Evolutionary conservation across 805 yeast species (phyloP), one percentile per base, ranked within the genome.

Genomic region (Kodamaea jinghongensis): DNA sequence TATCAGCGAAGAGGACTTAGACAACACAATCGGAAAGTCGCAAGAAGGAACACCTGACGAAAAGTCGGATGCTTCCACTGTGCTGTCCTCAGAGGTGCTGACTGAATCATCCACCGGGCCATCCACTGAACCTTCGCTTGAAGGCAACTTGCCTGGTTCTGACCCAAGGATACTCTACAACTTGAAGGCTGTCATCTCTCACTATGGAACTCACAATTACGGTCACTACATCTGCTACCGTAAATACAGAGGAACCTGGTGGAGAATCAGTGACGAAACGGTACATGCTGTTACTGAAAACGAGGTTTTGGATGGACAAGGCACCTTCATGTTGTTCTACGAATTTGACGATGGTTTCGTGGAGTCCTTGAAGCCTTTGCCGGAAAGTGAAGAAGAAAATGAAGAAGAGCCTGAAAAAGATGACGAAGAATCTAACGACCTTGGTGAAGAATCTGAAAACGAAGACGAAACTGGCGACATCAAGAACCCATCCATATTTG

Each of bases 181-280:
- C 28, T 71, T 91, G 45, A 86, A 86, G 55, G 86, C 96, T 1
- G 93, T 86, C 1, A 86, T 91, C 32, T 81, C 91, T 1, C 99
- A 91, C 61, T 90, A 83, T 58, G 99, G 99, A 35, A 85, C 96
- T 1, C 97, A 93, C 52, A 89, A 91, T 52, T 93, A 88, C 58
- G 99, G 99, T n/a, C 99, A 91, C 61, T 91, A 91, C 57, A 86
- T 91, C 45, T 88, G 95, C 30, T 91, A 77, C 65, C 78, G 97
- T 54, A 83, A 79, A 53, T 75, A 67, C 42, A 76, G 95, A 49
- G 93, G 90, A 2, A 73, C 79, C 8, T 91, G 99, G 99, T 90
- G 96, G 96, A 77, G 96, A 57, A 83, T 90, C 13, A 83, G 93
- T 51, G 99, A 93, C 61, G 96, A 89, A 55, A 79, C 81, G 2